Base-by-base conservation (phyloP, 495 filamentous ascomycete genomes). In the Delitschia confertaspora region DNA sequence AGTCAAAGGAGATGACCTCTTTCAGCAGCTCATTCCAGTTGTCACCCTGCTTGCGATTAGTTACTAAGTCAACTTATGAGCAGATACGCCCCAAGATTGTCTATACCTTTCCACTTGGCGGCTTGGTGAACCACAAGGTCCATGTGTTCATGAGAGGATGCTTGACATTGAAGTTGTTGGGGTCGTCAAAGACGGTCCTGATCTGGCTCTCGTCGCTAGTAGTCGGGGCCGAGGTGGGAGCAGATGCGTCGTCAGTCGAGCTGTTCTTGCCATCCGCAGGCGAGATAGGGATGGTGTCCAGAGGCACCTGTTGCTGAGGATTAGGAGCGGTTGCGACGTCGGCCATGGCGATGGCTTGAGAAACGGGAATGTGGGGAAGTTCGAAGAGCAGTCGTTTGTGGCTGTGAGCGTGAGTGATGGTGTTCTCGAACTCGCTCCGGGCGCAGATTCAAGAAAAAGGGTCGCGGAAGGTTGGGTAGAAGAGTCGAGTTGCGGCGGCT, bases 111-210 rank as follows among this genome's bases (percentile, higher is more conserved):
- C 87, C 88, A 62, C 82, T 91, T 25, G 91, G 85, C 22, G 91
- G 91, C 74, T 98, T 98, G 59, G 91, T 98, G 70, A 96, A 98
- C 91, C 91, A 98, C 37, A 98, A 70, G 16, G 93, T 96, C 91
- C 91, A 98, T 57, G 83, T 80, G 68, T 94, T 81, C 75, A 91
- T 86, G 37, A 98, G 69, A 29, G 88, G 88, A 63, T 98, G 91
- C 71, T 96, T 96, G 61, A 95, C 88, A 59, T 93, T 96, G 75
- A 98, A 98, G 71, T 95, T 93, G 38, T 95, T 83, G 37, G 87
- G 79, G 68, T 95, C 82, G 63, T 98, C 86, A 71, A 98, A 96
- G 44, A 98, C 88, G 19, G 91, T 96, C 55, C 94, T 66, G 14
- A 76, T 67, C 47, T 86, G 78, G 21, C 64, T 64, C 39, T 67